Evolutionary conservation across 2,329 filamentous ascomycete species (phyloP).

Genomic region (Trichoderma sp.): DNA sequence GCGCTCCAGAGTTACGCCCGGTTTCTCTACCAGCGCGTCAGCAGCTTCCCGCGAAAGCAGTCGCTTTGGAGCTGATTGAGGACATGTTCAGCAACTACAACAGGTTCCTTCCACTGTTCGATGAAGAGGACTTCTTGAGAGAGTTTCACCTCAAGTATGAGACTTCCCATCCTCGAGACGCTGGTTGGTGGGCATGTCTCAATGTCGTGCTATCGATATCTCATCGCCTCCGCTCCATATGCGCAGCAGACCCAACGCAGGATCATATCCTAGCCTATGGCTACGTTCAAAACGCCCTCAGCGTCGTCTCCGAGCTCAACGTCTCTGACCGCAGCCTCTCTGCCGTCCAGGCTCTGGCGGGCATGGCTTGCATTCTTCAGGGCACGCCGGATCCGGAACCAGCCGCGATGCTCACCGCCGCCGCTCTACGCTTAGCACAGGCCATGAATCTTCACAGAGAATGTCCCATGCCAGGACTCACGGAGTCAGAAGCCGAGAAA

Average conservation of each 20-base stretch:
- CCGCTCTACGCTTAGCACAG: conserved; percentile 15
- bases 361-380: conserved; percentile 18
- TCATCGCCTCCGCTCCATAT: conserved; percentile 19
- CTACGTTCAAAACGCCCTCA: conserved; percentile 14
- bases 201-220: conserved; percentile 21
- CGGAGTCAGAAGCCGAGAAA: conserved; percentile 10
- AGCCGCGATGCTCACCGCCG: conserved; percentile 14
- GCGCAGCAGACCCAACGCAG: conserved; percentile 5
- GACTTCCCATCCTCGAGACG: not conserved
- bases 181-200: conserved; percentile 20
- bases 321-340: conserved; percentile 16
- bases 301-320: conserved; percentile 11
- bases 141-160: conserved; percentile 21
- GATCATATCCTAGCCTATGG: conserved; percentile 5
- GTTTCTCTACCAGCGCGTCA: conserved; percentile 8
- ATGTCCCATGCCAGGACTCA: not conserved
- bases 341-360: conserved; percentile 16
- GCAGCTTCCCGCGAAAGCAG: conserved; percentile 1
- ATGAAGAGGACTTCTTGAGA: conserved; percentile 16
- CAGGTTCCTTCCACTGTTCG: conserved; percentile 11
- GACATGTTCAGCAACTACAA: conserved; percentile 17
- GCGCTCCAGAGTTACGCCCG: conserved; percentile 1
- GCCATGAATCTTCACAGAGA: conserved; percentile 20
- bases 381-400: conserved; percentile 10
- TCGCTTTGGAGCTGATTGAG: conserved; percentile 6